These are phyloP conservation scores for Ophidiomyces ophidiicola DNA, from an alignment of 2,329 filamentous ascomycete genomes.

Conservation along the genomic window DNA sequence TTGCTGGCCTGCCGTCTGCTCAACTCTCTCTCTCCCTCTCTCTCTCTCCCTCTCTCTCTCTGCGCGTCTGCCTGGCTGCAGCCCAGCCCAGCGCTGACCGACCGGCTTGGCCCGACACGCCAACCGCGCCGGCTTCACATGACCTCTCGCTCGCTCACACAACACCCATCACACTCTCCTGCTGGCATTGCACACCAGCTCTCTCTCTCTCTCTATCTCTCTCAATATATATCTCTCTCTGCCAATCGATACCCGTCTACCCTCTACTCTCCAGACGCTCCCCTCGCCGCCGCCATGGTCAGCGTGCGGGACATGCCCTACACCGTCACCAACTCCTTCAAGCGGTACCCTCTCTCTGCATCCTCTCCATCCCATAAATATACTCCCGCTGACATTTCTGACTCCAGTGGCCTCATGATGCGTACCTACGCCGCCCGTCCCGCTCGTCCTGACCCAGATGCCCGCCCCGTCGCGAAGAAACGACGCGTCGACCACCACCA, in stretches of 20 bases:
- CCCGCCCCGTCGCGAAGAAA: constrained; percentile 32
- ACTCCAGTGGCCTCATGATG: constrained; percentile 35
- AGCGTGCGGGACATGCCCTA: constrained; percentile 34
- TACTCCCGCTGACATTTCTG: constrained; percentile 12
- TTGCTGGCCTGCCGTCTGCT: background rate
- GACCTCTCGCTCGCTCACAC: too few species aligned
- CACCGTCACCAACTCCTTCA: constrained; percentile 41
- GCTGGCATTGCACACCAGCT: too few species aligned
- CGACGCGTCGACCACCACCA: constrained; percentile 30
- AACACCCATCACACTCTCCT: too few species aligned
- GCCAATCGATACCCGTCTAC: background rate
- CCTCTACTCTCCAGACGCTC: background rate
- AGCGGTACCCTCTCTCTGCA: constrained; percentile 28
- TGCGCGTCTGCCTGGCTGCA: too few species aligned
- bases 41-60: background rate
- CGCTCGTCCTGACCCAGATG: constrained; percentile 38
- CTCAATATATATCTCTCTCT: background rate
- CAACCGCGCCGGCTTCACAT: too few species aligned
- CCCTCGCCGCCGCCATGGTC: constrained; percentile 15
- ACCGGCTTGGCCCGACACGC: too few species aligned
- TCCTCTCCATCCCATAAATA: constrained; percentile 5
- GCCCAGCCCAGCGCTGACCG: too few species aligned
- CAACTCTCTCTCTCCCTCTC: background rate
- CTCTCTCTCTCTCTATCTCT: background rate
- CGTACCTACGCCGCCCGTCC: constrained; percentile 38